A percentile compares a stretch with the other conserved stretches of the same genome.
Evolutionary conservation across 1,139 yeast genomes (phyloP).

Genomic region (Blastobotrys malaysiensis): DNA sequence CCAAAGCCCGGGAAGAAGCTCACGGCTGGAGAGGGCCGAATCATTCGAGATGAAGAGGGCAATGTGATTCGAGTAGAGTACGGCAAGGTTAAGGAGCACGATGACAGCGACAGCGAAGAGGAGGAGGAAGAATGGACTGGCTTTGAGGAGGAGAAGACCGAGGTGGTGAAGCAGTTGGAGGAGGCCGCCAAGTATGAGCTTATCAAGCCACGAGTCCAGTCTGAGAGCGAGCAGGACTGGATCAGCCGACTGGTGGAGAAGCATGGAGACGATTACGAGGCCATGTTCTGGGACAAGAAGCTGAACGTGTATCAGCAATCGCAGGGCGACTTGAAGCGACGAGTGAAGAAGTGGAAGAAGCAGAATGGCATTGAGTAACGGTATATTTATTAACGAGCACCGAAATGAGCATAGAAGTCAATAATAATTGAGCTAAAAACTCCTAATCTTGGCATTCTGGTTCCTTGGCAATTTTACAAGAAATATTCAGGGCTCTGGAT

Average conservation of each 20-base stretch:
- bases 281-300: conserved; percentile 89
- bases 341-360: conserved; percentile 63
- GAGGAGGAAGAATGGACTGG: conserved; percentile 27
- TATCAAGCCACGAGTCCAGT: conserved; percentile 51
- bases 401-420: background rate
- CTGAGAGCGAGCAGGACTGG: conserved; percentile 77
- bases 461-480: background rate
- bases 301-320: conserved; percentile 78
- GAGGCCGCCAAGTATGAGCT: conserved; percentile 54
- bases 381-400: background rate
- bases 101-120: conserved; percentile 22
- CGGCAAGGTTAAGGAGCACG: conserved; percentile 41
- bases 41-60: conserved; percentile 69
- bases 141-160: conserved; percentile 27
- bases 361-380: conserved; percentile 27
- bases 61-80: conserved; percentile 64
- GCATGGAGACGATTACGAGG: conserved; percentile 82
- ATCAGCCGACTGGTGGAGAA: conserved; percentile 56
- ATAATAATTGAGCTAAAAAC: background rate
- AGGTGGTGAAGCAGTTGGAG: conserved; percentile 65
- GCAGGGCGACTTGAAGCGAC: conserved; percentile 72
- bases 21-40: conserved; percentile 72
- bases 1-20: conserved; percentile 38
- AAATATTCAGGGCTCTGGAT: too few species aligned
- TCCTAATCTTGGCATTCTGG: background rate